Evolutionary conservation across 352 stramenopile genomes (phyloP), one percentile per base, ranked within the genome.

Genomic region (Globisporangium cystogenes): DNA sequence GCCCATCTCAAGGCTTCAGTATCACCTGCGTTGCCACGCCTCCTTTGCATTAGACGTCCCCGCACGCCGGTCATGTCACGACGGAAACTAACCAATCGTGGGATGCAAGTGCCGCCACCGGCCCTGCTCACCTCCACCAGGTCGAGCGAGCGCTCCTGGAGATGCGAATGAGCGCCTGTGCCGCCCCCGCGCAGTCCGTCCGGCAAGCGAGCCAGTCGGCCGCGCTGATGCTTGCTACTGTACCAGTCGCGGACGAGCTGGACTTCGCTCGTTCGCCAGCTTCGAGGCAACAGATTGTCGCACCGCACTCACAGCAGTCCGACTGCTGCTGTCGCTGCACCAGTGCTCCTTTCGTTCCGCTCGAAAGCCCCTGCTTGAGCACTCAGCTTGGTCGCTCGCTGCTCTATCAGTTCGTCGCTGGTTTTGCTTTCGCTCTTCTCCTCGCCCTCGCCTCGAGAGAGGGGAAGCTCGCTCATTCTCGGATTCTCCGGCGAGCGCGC

Each of bases 1-100:
- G 49, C 37, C 24, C 49, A 55, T 55, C 49, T 55, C 36, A 55
- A 31, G 49, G 49, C 37, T 55, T 39, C 49, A 47, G 24, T 24
- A 41, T 29, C 49, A 55, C 49, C 49, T 47, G 49, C 27, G 36
- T 40, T 31, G 14, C 35, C 21, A 2, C 2, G 12, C 15, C 37
- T 55, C 1, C 37, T 55, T 0, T 21, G 39, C 39, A 7, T 44
- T 44, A 44, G 39, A 44, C 39, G 39, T 14, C 18, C 1, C 18
- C 39, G 20, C 39, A 37, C 12, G 33, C 33, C 33, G 33, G 33
- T 54, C 48, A 55, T 55, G 49, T 55, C 49, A 20, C 49, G 49
- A 7, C 8, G 12, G 26, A 45, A 45, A 55, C 44, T 55, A 55
- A 55, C 49, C 49, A 55, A 55, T 55, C 49, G 24, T 37, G 8